A percentile compares a stretch with the other conserved stretches of the same genome.
phyloP scores from a whole-genome alignment of 1,284 basidiomycete genomes.

The Apiotrichum laibachii region DNA sequence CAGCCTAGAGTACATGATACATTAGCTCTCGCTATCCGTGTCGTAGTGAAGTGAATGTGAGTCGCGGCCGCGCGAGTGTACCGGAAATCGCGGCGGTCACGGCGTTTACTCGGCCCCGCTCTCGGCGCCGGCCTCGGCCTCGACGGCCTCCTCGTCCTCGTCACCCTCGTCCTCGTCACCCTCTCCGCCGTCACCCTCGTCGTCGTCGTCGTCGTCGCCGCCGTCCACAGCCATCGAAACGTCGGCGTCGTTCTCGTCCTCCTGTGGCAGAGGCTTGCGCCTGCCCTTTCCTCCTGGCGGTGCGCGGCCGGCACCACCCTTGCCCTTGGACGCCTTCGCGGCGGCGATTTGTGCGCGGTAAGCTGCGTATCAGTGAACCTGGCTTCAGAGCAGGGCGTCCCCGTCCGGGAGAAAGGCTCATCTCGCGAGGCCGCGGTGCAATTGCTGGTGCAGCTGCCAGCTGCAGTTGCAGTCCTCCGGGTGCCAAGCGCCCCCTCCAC shows the following conservation, averaged over 20 bases:
- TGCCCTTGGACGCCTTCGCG: conserved; percentile 37
- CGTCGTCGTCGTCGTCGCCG: conserved; percentile 42
- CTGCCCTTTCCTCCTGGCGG: conserved; percentile 33
- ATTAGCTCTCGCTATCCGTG: no score
- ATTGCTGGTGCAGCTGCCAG: no score
- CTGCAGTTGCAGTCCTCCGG: no score
- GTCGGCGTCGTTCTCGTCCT: conserved; percentile 15
- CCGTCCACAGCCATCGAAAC: conserved; percentile 27
- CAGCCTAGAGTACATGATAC: no score
- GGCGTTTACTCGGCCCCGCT: not conserved
- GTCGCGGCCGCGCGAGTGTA: no score
- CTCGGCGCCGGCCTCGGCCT: not conserved
- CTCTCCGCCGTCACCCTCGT: conserved; percentile 20
- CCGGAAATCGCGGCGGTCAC: no score
- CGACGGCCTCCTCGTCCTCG: conserved; percentile 17
- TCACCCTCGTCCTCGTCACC: conserved; percentile 27
- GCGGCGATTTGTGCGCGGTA: conserved; percentile 32
- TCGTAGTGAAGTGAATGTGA: no score
- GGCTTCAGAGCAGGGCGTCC: no score
- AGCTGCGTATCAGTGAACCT: conserved; percentile 22
- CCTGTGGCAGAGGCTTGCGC: conserved; percentile 30
- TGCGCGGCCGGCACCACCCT: conserved; percentile 26
- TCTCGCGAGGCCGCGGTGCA: no score
- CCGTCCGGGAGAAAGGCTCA: no score
- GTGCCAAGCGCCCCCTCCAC: not conserved